Percentiles rank a stretch among this genome's conserved stretches.
These are phyloP conservation scores for Ceratocystis cubensis DNA, from an alignment of 2,329 filamentous ascomycete genomes.

Conservation along the genomic window DNA sequence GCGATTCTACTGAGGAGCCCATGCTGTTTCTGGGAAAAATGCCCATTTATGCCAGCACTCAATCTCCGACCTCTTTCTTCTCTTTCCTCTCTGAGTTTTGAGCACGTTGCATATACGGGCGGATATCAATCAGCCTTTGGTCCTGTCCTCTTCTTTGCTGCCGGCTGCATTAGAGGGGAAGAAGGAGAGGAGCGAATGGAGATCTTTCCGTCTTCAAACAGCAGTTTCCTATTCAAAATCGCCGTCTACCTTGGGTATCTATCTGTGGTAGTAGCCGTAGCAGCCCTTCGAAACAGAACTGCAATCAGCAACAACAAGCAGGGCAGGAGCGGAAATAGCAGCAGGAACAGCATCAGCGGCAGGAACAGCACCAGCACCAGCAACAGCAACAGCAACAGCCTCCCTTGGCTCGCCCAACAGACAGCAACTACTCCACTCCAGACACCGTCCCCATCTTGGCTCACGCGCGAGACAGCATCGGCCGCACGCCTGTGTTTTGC, in stretches of 20 bases:
- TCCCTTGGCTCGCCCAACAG: background rate
- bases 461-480: background rate
- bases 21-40: background rate
- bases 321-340: background rate
- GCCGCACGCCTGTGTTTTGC: background rate
- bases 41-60: background rate
- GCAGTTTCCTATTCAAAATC: background rate
- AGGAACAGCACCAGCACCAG: background rate
- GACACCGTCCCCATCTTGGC: background rate
- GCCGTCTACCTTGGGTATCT: background rate
- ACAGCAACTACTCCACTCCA: background rate
- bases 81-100: background rate
- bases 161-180: background rate
- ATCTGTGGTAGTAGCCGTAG: background rate
- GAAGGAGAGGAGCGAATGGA: background rate
- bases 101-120: too few species aligned
- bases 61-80: background rate
- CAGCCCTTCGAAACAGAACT: background rate
- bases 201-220: background rate
- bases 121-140: background rate
- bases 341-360: background rate
- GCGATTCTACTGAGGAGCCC: background rate
- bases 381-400: background rate
- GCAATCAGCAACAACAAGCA: background rate
- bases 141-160: background rate